Conservation (phyloP, 2,329 filamentous ascomycete genomes). For the Geosmithia morbida region DNA sequence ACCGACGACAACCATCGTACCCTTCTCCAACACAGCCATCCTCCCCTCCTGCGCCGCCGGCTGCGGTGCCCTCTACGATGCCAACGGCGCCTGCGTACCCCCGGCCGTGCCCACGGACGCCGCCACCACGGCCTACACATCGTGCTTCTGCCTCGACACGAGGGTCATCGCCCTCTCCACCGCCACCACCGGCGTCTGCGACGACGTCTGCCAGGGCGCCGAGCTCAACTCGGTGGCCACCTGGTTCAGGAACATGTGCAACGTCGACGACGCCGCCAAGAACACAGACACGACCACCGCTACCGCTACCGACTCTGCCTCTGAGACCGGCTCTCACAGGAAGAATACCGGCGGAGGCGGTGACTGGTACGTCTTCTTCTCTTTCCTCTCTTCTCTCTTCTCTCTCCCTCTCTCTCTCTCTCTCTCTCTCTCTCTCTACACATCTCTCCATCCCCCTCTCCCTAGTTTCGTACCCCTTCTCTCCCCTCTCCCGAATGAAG, state of each 20-base stretch:
- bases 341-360: slow-evolving; percentile 16
- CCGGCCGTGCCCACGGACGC: slow-evolving; percentile 29
- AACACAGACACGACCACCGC: background rate
- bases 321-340: background rate
- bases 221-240: slow-evolving; percentile 41
- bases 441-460: too few species aligned
- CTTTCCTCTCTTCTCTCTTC: too few species aligned
- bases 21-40: slow-evolving; percentile 25
- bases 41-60: slow-evolving; percentile 47
- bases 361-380: slow-evolving; percentile 34
- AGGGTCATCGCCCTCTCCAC: slow-evolving; percentile 43
- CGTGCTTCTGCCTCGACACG: slow-evolving; percentile 60
- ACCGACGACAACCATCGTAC: slow-evolving; percentile 36
- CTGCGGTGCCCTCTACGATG: slow-evolving; percentile 51
- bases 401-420: too few species aligned
- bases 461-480: background rate
- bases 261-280: slow-evolving; percentile 18
- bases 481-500: background rate
- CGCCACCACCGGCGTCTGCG: slow-evolving; percentile 46
- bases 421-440: too few species aligned
- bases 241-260: slow-evolving; percentile 61
- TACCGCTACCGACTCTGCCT: slow-evolving; percentile 1
- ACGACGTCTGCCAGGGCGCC: slow-evolving; percentile 35
- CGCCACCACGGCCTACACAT: slow-evolving; percentile 38
- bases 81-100: slow-evolving; percentile 57